Evolutionary conservation across 306 rosid genomes (phyloP).

Genomic region (Vigna radiata): DNA sequence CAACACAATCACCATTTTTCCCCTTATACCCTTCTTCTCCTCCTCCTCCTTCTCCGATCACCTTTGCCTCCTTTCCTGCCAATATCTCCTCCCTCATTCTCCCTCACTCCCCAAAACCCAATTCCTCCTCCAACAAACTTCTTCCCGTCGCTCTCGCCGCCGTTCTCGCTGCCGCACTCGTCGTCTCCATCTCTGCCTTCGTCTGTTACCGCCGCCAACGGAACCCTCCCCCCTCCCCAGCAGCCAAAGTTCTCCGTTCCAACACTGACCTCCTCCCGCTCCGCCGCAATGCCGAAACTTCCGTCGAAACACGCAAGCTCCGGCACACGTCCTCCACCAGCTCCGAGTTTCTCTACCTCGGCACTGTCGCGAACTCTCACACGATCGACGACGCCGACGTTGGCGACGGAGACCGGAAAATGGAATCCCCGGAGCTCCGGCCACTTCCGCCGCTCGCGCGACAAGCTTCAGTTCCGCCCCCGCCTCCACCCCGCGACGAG

Average conservation of each 20-base stretch:
- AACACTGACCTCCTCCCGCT: slow-evolving; percentile 54
- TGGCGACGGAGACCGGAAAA: slow-evolving; percentile 38
- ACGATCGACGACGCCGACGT: slow-evolving; percentile 49
- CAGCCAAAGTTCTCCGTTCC: slow-evolving; percentile 65
- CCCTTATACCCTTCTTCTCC: slow-evolving; percentile 75
- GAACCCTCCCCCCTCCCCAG: slow-evolving; percentile 44
- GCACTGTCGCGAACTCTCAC: slow-evolving; percentile 74
- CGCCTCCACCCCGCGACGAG: neutral
- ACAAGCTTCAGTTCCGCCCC: slow-evolving; percentile 22
- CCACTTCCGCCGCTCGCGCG: slow-evolving; percentile 68
- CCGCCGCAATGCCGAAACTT: slow-evolving; percentile 49
- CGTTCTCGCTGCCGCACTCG: slow-evolving; percentile 48
- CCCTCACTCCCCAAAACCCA: slow-evolving; percentile 62
- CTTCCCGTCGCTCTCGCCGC: slow-evolving; percentile 60
- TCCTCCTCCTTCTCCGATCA: slow-evolving; percentile 68
- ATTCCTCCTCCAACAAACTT: slow-evolving; percentile 54
- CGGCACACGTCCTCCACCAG: slow-evolving; percentile 56
- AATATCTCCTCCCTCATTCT: slow-evolving; percentile 82
- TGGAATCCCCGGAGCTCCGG: slow-evolving; percentile 70
- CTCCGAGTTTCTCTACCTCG: slow-evolving; percentile 87
- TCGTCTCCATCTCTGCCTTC: slow-evolving; percentile 47
- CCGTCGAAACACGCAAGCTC: slow-evolving; percentile 49
- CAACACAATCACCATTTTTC: slow-evolving; percentile 75
- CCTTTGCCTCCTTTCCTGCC: slow-evolving; percentile 88
- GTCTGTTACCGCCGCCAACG: slow-evolving; percentile 59